Evolutionary conservation across 495 filamentous ascomycete species (phyloP).

Genomic region (Tirmania nivea): DNA sequence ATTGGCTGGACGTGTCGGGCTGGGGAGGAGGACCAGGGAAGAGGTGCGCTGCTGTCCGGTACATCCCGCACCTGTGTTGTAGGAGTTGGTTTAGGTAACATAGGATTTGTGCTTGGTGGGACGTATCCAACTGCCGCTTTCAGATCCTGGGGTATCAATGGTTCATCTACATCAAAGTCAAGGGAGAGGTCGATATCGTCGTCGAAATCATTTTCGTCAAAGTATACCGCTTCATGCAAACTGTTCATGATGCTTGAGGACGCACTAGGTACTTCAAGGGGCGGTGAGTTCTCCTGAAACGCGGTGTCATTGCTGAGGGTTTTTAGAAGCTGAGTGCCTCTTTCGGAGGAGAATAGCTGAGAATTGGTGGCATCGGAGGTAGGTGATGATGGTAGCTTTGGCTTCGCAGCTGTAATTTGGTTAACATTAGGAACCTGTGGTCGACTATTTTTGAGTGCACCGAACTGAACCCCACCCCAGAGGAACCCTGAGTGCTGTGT

Average conservation of each 20-base stretch:
- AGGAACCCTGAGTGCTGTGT: too few relatives aligned
- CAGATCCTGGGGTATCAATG: constrained; percentile 13
- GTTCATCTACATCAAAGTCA: constrained; percentile 34
- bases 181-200: constrained; percentile 35
- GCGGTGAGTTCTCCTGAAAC: constrained; percentile 3
- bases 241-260: not conserved
- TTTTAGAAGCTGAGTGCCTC: not conserved
- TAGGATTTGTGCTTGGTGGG: not conserved
- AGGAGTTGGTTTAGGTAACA: constrained; percentile 5
- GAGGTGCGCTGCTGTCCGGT: constrained; percentile 28
- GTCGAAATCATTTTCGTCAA: constrained; percentile 46
- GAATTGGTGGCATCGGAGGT: too few relatives aligned
- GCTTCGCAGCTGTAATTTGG: too few relatives aligned
- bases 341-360: too few relatives aligned
- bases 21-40: constrained; percentile 46
- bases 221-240: constrained; percentile 24
- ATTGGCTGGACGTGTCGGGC: constrained; percentile 26
- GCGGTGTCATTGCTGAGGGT: constrained; percentile 11
- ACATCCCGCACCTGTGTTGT: not conserved
- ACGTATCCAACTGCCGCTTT: constrained; percentile 3
- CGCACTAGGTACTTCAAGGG: not conserved
- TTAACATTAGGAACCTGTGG: not conserved
- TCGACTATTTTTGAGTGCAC: not conserved
- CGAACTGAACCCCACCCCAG: not conserved
- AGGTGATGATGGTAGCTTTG: too few relatives aligned